Evolutionary conservation across 129 eudicot genomes (phyloP), one percentile per base, ranked within the genome.

Genomic region (Lactuca saligna): DNA sequence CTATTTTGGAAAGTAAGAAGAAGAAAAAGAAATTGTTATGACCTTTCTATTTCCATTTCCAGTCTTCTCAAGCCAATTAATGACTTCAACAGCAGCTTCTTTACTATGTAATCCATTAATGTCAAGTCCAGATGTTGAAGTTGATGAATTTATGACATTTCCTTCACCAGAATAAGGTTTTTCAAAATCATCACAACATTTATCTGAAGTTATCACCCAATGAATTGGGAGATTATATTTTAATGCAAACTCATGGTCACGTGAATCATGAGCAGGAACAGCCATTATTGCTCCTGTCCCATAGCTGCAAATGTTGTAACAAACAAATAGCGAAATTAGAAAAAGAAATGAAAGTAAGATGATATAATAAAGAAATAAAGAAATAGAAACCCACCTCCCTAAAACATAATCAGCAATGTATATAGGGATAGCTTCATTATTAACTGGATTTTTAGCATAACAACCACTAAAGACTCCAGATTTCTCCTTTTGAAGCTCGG

Each of bases 221-320:
- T 44, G 61, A 44, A 89, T 78, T 5, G 95, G 95, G 49, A 93
- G 81, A 32, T 70, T 70, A 75, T 89, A 93, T 80, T 88, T 89
- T 72, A 80, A 61, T 29, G 98, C 97, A 71, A 93, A 93, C 75
- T 93, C 97, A 69, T 89, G 83, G 76, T 93, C 98, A 33, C 98
- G 90, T 33, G 88, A 61, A 75, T 93, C 98, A 79, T 93, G 98
- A 69, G 98, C 98, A 66, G 98, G 98, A 20, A 93, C 98, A 66
- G 98, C 98, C 98, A 93, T 93, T 72, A 93, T 89, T 55, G 98
- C 98, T 68, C 98, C 98, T 4, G 98, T 89, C 61, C 98, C 98
- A 70, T 93, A 93, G 85, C 98, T 93, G 82, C 79, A 74, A 59
- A 39, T 39, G 44, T 2, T 39, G 44, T 39, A 7, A 39, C 20